Base-by-base conservation (phyloP, 2,329 filamentous ascomycete genomes). In the Venturia pyrina region DNA sequence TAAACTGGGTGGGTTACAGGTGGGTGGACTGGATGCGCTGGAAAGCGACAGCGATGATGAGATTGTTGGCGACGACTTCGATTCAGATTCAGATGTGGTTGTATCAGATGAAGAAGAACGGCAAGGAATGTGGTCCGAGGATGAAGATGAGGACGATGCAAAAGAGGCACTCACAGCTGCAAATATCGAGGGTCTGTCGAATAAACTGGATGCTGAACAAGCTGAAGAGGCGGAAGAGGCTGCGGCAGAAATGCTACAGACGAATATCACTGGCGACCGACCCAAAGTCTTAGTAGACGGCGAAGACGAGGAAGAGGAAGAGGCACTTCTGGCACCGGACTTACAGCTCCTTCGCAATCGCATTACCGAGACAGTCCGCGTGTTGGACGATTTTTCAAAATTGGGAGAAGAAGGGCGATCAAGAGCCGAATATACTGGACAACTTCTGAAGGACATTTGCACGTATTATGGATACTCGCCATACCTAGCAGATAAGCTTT, bases 381-480 rank as follows among this genome's bases (percentile, higher is more conserved):
- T 98, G 41, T 81, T 99, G 46, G 91, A 93, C 71, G 91, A 96
- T 76, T 93, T 98, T 75, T 82, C 88, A 68, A 91, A 90, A 62
- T 81, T 97, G 15, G 85, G 87, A 32, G 90, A 96, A 75, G 85
- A 89, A 48, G 89, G 88, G 40, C 87, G 90, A 70, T 96, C 91
- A 66, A 86, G 95, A 71, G 85, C 89, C 63, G 95, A 98, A 74
- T 98, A 99, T 77, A 91, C 90, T 17, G 82, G 86, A 28, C 90
- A 96, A 76, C 82, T 99, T 65, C 78, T 98, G 68, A 90, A 91
- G 78, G 95, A 99, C 73, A 90, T 98, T 67, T 97, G 92, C 79
- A 86, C 89, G 66, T 99, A 99, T 82, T 99, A 99, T 75, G 93
- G 93, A 67, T 99, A 99, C 81, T 96, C 90, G 3, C 86, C 89